A percentile compares a stretch with the other conserved stretches of the same genome.
Conservation (phyloP, 2,329 filamentous ascomycete genomes). For the Chaetomiaceae sp. region DNA sequence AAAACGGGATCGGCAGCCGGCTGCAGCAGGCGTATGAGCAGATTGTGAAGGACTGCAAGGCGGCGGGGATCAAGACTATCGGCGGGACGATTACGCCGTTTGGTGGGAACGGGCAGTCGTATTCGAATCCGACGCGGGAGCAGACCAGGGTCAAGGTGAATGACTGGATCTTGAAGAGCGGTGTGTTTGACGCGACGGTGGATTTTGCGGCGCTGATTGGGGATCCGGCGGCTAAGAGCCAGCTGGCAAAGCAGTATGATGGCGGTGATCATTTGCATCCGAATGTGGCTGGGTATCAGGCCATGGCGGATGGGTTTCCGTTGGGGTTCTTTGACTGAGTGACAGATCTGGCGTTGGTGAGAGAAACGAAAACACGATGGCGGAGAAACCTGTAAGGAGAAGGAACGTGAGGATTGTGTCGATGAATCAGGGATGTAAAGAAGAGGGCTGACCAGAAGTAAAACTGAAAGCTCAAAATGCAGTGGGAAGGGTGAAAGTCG, state of each 20-base stretch:
- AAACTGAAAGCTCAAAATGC: too few species aligned
- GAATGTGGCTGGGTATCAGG: conserved; percentile 54
- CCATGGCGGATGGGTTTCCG: conserved; percentile 55
- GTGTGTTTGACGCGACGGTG: conserved; percentile 55
- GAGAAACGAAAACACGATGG: neutral
- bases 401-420: too few species aligned
- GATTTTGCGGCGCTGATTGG: conserved; percentile 59
- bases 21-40: conserved; percentile 56
- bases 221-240: conserved; percentile 44
- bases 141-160: conserved; percentile 55
- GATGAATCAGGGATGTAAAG: too few species aligned
- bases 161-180: conserved; percentile 53
- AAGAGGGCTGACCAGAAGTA: too few species aligned
- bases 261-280: conserved; percentile 64
- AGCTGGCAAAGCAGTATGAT: conserved; percentile 49
- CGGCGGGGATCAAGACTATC: conserved; percentile 52
- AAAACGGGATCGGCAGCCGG: conserved; percentile 44
- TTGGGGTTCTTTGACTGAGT: conserved; percentile 44
- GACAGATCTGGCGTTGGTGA: neutral
- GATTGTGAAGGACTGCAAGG: conserved; percentile 51
- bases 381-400: neutral
- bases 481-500: too few species aligned
- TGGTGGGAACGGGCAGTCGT: conserved; percentile 46
- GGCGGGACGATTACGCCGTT: conserved; percentile 66
- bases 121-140: conserved; percentile 52